A percentile compares a stretch with the other conserved stretches of the same genome.
These are phyloP conservation scores for Candolleomyces efflorescens DNA, from an alignment of 768 basidiomycete genomes.

Conservation along the genomic window DNA sequence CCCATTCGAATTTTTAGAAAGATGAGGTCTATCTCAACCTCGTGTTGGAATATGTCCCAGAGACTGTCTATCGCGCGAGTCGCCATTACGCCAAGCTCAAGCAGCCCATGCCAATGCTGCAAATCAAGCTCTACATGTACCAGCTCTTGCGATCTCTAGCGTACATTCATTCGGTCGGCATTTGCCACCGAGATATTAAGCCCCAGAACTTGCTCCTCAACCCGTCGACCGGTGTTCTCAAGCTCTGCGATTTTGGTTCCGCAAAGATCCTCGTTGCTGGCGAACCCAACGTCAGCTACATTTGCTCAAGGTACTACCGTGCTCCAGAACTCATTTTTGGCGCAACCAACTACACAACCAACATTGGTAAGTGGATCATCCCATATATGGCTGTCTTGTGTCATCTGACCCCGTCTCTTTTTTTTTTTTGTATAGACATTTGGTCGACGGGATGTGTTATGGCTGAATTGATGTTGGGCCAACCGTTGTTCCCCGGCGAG, in stretches of 20 bases:
- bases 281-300: constrained; percentile 99
- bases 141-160: constrained; percentile 96
- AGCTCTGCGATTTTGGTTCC: constrained; percentile 98
- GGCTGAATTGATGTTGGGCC: constrained; percentile 99
- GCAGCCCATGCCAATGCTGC: constrained; percentile 99
- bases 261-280: constrained; percentile 98
- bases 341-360: constrained; percentile 99
- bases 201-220: constrained; percentile 98
- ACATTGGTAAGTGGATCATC: constrained; percentile 72
- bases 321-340: constrained; percentile 99
- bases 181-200: constrained; percentile 99
- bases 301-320: constrained; percentile 99
- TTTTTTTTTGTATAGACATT: constrained; percentile 58
- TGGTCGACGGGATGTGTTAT: constrained; percentile 99
- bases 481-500: constrained; percentile 98
- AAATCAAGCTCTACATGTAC: constrained; percentile 99
- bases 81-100: constrained; percentile 99
- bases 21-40: constrained; percentile 99
- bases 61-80: constrained; percentile 98
- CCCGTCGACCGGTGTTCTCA: constrained; percentile 93
- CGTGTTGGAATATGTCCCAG: constrained; percentile 98
- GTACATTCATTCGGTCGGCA: constrained; percentile 99
- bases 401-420: constrained; percentile 7
- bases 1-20: constrained; percentile 53
- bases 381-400: constrained; percentile 2